Conservation (phyloP, 208 protist species). For the Endotrypanum monterogeii region DNA sequence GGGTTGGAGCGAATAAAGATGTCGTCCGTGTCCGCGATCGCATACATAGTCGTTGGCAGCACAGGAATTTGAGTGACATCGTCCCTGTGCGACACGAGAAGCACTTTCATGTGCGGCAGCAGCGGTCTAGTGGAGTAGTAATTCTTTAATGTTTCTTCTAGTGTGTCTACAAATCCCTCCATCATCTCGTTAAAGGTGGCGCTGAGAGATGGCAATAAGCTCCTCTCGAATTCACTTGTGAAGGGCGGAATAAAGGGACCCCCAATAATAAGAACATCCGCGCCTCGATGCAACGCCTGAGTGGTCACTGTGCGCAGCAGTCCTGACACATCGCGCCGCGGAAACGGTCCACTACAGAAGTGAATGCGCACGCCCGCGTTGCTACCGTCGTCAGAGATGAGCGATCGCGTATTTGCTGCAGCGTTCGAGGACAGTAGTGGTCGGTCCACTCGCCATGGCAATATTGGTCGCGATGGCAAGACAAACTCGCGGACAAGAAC, state of each 20-base stretch:
- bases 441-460: conserved; percentile 67
- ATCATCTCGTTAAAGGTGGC: conserved; percentile 74
- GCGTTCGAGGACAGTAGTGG: conserved; percentile 20
- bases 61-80: conserved; percentile 85
- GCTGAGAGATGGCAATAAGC: conserved; percentile 38
- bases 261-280: conserved; percentile 82
- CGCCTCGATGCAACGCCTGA: conserved; percentile 70
- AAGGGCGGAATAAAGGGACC: conserved; percentile 75
- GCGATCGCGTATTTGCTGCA: neutral
- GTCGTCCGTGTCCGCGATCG: conserved; percentile 56
- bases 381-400: neutral
- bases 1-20: conserved; percentile 84
- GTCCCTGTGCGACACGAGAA: conserved; percentile 70
- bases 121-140: conserved; percentile 55
- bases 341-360: conserved; percentile 88
- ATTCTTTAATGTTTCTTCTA: conserved; percentile 63
- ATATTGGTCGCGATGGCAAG: conserved; percentile 51
- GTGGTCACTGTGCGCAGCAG: conserved; percentile 57
- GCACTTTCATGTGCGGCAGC: conserved; percentile 57
- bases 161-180: conserved; percentile 53
- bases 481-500: conserved; percentile 77
- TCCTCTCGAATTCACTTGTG: conserved; percentile 61
- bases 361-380: conserved; percentile 58
- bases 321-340: conserved; percentile 50
- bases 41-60: conserved; percentile 81